phyloP scores from a whole-genome alignment of 176 grass and related monocot species.

The Rhynchospora tenuis region DNA sequence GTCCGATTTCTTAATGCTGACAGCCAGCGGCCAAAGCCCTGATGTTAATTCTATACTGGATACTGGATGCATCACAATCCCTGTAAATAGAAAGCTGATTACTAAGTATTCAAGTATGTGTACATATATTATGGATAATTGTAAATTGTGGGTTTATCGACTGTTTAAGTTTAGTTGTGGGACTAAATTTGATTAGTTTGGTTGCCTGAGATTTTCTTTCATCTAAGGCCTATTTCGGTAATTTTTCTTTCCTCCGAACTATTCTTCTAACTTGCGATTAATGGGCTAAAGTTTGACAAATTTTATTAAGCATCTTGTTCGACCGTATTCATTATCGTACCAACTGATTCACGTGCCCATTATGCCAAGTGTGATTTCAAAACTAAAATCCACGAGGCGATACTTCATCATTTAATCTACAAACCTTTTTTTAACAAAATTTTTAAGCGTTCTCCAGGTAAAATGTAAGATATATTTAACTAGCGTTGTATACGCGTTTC shows the following conservation, averaged over 20 bases:
- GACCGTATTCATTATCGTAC: neutral
- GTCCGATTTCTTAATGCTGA: slow-evolving; percentile 38
- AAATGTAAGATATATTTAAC: too few relatives aligned
- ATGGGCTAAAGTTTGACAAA: neutral
- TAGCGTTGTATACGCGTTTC: too few relatives aligned
- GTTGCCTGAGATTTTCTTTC: neutral
- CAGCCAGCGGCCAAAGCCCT: slow-evolving; percentile 2
- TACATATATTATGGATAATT: slow-evolving; percentile 14
- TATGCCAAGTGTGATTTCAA: neutral
- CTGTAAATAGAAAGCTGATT: slow-evolving; percentile 7
- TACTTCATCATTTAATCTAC: neutral
- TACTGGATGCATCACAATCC: neutral
- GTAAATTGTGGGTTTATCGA: slow-evolving; percentile 12
- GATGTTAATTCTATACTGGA: neutral
- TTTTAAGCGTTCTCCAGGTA: too few relatives aligned
- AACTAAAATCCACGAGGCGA: neutral
- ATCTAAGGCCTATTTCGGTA: neutral
- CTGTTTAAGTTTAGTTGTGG: slow-evolving; percentile 5
- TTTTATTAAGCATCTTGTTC: neutral
- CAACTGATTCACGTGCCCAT: neutral
- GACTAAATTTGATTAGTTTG: neutral
- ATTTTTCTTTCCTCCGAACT: neutral
- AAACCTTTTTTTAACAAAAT: neutral
- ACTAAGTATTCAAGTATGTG: neutral
- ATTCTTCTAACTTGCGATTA: neutral